Conservation (phyloP, 2,329 filamentous ascomycete species). For the Lasiodiplodia gonubiensis region DNA sequence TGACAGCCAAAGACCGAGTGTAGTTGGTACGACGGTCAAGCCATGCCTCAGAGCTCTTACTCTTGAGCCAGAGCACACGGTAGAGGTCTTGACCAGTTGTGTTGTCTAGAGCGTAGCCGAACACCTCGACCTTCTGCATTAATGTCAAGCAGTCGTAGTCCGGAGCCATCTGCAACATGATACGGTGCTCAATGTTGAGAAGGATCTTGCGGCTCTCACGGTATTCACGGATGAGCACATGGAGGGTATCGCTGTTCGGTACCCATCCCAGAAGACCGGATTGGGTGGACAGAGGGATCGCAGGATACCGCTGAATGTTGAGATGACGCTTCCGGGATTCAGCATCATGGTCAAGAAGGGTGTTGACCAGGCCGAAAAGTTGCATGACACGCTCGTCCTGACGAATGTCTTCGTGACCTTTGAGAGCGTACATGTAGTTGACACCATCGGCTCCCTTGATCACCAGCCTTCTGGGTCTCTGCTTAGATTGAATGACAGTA, state of each 20-base stretch:
- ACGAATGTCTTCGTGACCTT: slow-evolving; percentile 99
- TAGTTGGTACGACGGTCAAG: slow-evolving; percentile 98
- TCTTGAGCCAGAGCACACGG: slow-evolving; percentile 97
- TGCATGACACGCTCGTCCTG: slow-evolving; percentile 99
- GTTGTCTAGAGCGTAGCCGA: slow-evolving; percentile 98
- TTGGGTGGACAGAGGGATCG: slow-evolving; percentile 95
- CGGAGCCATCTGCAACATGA: slow-evolving; percentile 99
- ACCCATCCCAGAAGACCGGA: slow-evolving; percentile 97
- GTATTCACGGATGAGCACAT: slow-evolving; percentile 96
- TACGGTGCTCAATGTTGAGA: slow-evolving; percentile 98
- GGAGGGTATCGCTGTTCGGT: slow-evolving; percentile 94
- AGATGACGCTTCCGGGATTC: slow-evolving; percentile 97
- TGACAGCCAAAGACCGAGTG: slow-evolving; percentile 93
- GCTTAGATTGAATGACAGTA: slow-evolving; percentile 94
- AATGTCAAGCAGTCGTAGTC: slow-evolving; percentile 98
- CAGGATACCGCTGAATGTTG: slow-evolving; percentile 93
- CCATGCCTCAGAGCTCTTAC: slow-evolving; percentile 97
- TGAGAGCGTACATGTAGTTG: slow-evolving; percentile 86
- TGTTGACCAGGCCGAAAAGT: slow-evolving; percentile 96
- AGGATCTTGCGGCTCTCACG: slow-evolving; percentile 96
- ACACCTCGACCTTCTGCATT: slow-evolving; percentile 99
- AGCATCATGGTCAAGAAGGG: slow-evolving; percentile 87
- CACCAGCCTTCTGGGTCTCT: slow-evolving; percentile 87
- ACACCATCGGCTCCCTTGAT: slow-evolving; percentile 88
- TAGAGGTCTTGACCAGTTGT: slow-evolving; percentile 99